Base-by-base conservation (phyloP, 371 early-diverging fungal species). In the Batkoa obscura region DNA sequence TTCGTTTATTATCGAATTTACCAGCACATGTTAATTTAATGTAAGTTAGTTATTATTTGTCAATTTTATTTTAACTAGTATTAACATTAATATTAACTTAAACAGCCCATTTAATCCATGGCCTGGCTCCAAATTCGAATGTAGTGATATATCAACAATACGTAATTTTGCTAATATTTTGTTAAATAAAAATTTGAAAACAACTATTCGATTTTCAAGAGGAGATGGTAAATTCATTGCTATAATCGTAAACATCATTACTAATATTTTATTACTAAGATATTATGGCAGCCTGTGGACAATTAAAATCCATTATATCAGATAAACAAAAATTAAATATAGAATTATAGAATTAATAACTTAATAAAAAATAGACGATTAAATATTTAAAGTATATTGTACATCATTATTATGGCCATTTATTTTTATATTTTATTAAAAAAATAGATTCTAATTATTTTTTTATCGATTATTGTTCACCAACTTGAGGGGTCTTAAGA, bases 1-100 rank as follows among this genome's bases (percentile, higher is more conserved):
- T 73, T 0, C 61, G 70, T 15, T 58, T 87, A 37, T 59, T 88
- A 35, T 70, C 67, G 31, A 70, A 72, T 33, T 58, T 86, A 3
- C 85, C 86, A 6, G 72, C 84, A 1, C 88, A 87, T 64, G 84
- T 91, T 23, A 91, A 90, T 62, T 62, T 90, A 42, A 88, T 90
- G 77, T 75, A 73, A 71, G 67, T 46, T 0, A 23, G 45, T 34
- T 4, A 17, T 2, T n/a, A 41, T 39, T 57, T 23, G 3, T 37
- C 12, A 10, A n/a, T n/a, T 31, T 49, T 45, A 10, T n/a, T 50
- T 15, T 17, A 36, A n/a, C 13, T 15, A 48, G 3, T 31, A 31
- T 48, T 48, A 31, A 9, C 3, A 23, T 56, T 34, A 17, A 15
- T 43, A 43, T 45, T n/a, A 17, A 46, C 23, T 30, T 41, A 1